A percentile compares a stretch with the other conserved stretches of the same genome.
These are phyloP conservation scores for Neofusicoccum sp. DNA, from an alignment of 2,329 filamentous ascomycete species.

Conservation along the genomic window DNA sequence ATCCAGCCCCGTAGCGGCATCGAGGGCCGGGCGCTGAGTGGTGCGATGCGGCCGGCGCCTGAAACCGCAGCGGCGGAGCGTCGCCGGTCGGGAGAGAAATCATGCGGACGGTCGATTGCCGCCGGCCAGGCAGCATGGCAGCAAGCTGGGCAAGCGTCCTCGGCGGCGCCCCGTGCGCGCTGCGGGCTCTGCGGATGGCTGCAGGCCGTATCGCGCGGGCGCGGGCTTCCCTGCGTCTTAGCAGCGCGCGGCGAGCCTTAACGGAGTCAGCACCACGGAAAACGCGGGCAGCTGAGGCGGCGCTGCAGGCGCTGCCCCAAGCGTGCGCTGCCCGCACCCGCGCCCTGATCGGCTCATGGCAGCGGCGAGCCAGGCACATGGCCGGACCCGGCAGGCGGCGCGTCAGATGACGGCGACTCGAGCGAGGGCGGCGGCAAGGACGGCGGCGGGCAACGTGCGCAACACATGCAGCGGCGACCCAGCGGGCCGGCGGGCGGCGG, in stretches of 20 bases:
- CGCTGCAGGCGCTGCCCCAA: slow-evolving; percentile 14
- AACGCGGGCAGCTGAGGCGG: slow-evolving; percentile 12
- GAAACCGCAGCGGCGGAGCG: slow-evolving; percentile 21
- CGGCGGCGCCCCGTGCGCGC: slow-evolving; percentile 9
- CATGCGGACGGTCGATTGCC: slow-evolving; percentile 11
- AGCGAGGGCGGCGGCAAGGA: not conserved
- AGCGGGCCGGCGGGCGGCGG: not conserved
- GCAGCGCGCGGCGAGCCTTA: slow-evolving; percentile 7
- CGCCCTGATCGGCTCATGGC: slow-evolving; percentile 14
- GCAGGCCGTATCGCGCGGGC: slow-evolving; percentile 19
- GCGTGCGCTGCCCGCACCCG: slow-evolving; percentile 1
- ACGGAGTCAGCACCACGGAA: slow-evolving; percentile 22
- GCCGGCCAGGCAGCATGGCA: slow-evolving; percentile 7
- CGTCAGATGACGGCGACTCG: slow-evolving; percentile 13
- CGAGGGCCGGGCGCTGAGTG: slow-evolving; percentile 9
- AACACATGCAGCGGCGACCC: slow-evolving; percentile 20
- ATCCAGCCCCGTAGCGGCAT: slow-evolving; percentile 14
- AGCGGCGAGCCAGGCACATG: slow-evolving; percentile 17
- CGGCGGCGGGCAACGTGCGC: slow-evolving; percentile 21
- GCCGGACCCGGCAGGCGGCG: slow-evolving; percentile 9
- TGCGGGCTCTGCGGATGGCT: slow-evolving; percentile 21
- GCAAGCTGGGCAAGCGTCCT: not conserved
- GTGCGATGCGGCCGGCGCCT: slow-evolving; percentile 18
- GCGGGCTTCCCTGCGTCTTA: slow-evolving; percentile 22
- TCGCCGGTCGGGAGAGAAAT: slow-evolving; percentile 12